Evolutionary conservation across 2,329 filamentous ascomycete species (phyloP).

Genomic region (Talaromyces sp.): DNA sequence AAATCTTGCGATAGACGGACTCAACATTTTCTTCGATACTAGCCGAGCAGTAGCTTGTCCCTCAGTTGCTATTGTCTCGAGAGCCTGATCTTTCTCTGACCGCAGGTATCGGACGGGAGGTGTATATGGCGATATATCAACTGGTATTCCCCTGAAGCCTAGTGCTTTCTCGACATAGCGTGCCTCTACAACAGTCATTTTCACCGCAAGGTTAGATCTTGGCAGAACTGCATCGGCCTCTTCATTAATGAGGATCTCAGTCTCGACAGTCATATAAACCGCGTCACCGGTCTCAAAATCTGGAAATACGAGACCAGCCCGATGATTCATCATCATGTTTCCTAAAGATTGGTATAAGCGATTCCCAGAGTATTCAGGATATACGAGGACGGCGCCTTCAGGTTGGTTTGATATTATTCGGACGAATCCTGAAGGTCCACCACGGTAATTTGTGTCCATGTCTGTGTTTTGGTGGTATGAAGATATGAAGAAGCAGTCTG

Average conservation of each 20-base stretch:
- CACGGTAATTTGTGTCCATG: slow-evolving; percentile 84
- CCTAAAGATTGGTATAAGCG: slow-evolving; percentile 79
- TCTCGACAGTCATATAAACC: slow-evolving; percentile 69
- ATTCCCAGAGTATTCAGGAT: slow-evolving; percentile 84
- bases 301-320: slow-evolving; percentile 67
- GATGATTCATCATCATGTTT: slow-evolving; percentile 66
- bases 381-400: slow-evolving; percentile 56
- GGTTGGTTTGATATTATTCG: slow-evolving; percentile 59
- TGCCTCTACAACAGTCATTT: slow-evolving; percentile 60
- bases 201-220: slow-evolving; percentile 69
- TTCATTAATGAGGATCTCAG: slow-evolving; percentile 63
- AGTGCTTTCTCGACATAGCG: slow-evolving; percentile 64
- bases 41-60: slow-evolving; percentile 52
- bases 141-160: slow-evolving; percentile 60
- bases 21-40: slow-evolving; percentile 57
- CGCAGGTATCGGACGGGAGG: slow-evolving; percentile 65
- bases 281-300: slow-evolving; percentile 70
- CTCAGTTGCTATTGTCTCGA: slow-evolving; percentile 19
- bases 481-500: slow-evolving; percentile 77
- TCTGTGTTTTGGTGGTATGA: slow-evolving; percentile 58
- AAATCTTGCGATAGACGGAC: slow-evolving; percentile 66
- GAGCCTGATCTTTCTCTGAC: slow-evolving; percentile 49
- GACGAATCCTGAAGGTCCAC: slow-evolving; percentile 71
- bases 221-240: slow-evolving; percentile 63
- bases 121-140: slow-evolving; percentile 72